Conservation (phyloP, 148 eudicot genomes). For the Rhododendron simsii region DNA sequence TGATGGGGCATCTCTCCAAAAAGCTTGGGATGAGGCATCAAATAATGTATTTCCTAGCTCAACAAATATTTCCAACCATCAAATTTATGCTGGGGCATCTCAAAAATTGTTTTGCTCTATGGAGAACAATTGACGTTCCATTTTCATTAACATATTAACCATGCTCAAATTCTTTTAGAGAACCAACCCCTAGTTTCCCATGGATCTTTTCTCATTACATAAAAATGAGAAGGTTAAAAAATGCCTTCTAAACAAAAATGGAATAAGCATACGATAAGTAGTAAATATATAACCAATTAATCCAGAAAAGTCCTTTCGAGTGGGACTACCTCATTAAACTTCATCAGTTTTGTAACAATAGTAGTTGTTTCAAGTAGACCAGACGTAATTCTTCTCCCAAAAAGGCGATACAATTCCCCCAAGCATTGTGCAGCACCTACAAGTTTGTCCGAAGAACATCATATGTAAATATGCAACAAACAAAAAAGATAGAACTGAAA, state of each 20-base stretch:
- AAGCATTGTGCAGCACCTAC: slow-evolving; percentile 96
- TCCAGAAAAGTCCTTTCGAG: neutral
- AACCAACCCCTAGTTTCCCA: neutral
- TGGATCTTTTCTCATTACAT: neutral
- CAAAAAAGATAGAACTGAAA: neutral
- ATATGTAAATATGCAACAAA: neutral
- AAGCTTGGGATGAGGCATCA: neutral
- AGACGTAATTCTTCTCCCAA: slow-evolving; percentile 85
- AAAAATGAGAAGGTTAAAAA: neutral
- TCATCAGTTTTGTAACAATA: slow-evolving; percentile 81
- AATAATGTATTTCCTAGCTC: neutral
- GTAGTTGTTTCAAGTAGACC: slow-evolving; percentile 81
- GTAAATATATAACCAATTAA: neutral
- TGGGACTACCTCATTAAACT: slow-evolving; percentile 67
- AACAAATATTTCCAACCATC: neutral
- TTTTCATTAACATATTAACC: neutral
- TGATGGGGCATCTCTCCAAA: neutral
- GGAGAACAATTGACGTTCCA: neutral
- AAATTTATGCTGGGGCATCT: neutral
- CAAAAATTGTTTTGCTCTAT: neutral
- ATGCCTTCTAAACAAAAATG: neutral
- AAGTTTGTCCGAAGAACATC: slow-evolving; percentile 14
- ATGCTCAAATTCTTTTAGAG: neutral
- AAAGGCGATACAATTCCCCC: slow-evolving; percentile 82
- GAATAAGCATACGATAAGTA: neutral